Percentiles rank a stretch among this genome's conserved stretches.
Evolutionary conservation across 345 rosid genomes (phyloP).

Genomic region (Crucihimalaya himalaica): DNA sequence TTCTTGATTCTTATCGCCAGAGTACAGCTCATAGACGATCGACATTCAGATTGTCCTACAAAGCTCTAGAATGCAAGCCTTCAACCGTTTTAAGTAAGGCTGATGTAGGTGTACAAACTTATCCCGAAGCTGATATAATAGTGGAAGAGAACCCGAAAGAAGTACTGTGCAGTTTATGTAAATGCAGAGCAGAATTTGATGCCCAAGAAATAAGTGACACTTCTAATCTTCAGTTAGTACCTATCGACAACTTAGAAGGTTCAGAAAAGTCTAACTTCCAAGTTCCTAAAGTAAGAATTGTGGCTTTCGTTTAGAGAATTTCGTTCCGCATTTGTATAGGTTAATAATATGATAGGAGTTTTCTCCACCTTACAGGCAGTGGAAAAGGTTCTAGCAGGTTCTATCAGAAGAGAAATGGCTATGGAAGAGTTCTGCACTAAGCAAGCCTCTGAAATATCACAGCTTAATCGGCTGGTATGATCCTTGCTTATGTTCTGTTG

Average conservation of each 20-base stretch:
- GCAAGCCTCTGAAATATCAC: slow-evolving; percentile 85
- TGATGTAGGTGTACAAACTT: slow-evolving; percentile 87
- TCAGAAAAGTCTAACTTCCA: slow-evolving; percentile 62
- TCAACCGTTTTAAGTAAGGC: slow-evolving; percentile 52
- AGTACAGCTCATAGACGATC: slow-evolving; percentile 78
- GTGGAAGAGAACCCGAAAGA: slow-evolving; percentile 41
- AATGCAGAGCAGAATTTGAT: slow-evolving; percentile 48
- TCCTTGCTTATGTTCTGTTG: slow-evolving; percentile 30
- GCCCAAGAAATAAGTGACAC: slow-evolving; percentile 47
- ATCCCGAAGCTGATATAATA: slow-evolving; percentile 48
- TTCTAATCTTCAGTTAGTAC: slow-evolving; percentile 68
- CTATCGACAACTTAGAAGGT: slow-evolving; percentile 56
- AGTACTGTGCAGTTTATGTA: slow-evolving; percentile 68
- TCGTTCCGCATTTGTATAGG: slow-evolving; percentile 9
- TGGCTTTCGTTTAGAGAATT: slow-evolving; percentile 13
- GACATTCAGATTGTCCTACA: slow-evolving; percentile 66
- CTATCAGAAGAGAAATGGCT: slow-evolving; percentile 99
- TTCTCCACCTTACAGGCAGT: slow-evolving; percentile 65
- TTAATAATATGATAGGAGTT: slow-evolving; percentile 14
- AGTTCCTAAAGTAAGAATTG: slow-evolving; percentile 74
- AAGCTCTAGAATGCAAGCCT: slow-evolving; percentile 55
- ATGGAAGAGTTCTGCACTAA: slow-evolving; percentile 87
- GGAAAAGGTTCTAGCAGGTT: slow-evolving; percentile 93
- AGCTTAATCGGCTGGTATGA: slow-evolving; percentile 90
- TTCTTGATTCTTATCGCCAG: slow-evolving; percentile 68